Conservation (phyloP, 2,329 filamentous ascomycete genomes). For the Scedosporium aurantiacum region DNA sequence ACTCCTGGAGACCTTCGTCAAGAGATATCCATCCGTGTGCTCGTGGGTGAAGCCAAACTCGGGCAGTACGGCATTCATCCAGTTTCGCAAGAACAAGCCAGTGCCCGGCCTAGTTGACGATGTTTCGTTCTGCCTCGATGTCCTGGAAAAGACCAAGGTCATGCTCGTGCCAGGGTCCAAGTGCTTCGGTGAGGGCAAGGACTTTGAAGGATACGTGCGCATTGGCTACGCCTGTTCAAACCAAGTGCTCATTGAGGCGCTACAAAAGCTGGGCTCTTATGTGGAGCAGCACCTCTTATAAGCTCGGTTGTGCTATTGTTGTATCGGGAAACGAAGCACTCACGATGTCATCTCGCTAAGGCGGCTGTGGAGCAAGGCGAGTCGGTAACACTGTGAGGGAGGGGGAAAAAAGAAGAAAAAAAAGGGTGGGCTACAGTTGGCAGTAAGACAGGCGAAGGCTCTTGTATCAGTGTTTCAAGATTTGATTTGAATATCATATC, state of each 20-base stretch:
- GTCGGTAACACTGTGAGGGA: too few relatives aligned
- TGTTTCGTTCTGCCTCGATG: constrained; percentile 55
- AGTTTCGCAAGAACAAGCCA: constrained; percentile 40
- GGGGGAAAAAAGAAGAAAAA: too few relatives aligned
- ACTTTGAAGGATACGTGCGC: constrained; percentile 65
- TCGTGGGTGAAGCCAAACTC: constrained; percentile 65
- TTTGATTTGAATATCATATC: too few relatives aligned
- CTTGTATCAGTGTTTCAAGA: too few relatives aligned
- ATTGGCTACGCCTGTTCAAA: constrained; percentile 68
- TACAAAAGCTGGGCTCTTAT: constrained; percentile 39
- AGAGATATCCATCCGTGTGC: constrained; percentile 50
- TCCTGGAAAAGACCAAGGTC: constrained; percentile 59
- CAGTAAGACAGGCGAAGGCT: too few relatives aligned
- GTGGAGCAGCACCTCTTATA: constrained; percentile 13
- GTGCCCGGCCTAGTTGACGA: constrained; percentile 52
- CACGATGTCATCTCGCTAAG: too few relatives aligned
- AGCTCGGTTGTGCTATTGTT: neutral
- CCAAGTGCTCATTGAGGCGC: constrained; percentile 52
- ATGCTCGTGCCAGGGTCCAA: constrained; percentile 62
- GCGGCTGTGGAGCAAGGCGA: neutral
- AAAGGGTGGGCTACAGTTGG: too few relatives aligned
- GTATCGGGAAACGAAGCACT: too few relatives aligned
- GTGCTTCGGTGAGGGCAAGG: constrained; percentile 56
- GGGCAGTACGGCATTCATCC: constrained; percentile 70
- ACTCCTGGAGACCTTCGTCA: constrained; percentile 56